Evolutionary conservation across 148 eudicot species (phyloP).

Genomic region (Persicaria tinctoria): DNA sequence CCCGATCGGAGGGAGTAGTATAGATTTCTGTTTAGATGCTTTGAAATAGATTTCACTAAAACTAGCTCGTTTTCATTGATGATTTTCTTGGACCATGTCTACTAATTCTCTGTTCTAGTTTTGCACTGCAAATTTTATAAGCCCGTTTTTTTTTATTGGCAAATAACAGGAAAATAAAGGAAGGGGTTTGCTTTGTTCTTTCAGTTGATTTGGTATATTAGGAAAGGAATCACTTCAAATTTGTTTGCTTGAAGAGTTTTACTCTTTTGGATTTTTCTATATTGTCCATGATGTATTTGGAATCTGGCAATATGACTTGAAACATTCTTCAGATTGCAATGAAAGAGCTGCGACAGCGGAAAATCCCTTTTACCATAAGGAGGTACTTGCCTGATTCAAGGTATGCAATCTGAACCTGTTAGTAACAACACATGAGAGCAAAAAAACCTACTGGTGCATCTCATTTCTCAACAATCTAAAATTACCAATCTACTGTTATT

Average conservation of each 20-base stretch:
- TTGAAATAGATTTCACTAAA: too few relatives aligned
- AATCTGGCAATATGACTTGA: neutral
- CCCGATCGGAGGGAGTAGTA: too few relatives aligned
- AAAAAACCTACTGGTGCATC: too few relatives aligned
- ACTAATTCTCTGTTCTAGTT: neutral
- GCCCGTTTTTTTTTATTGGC: too few relatives aligned
- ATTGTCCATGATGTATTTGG: neutral
- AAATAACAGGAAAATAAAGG: too few relatives aligned
- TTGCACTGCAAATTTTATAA: neutral
- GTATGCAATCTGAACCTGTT: constrained; percentile 19
- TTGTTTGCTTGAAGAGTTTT: neutral
- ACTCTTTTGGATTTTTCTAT: neutral
- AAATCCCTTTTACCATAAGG: constrained; percentile 96
- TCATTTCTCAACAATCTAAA: neutral
- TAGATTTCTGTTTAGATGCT: too few relatives aligned
- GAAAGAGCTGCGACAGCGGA: constrained; percentile 89
- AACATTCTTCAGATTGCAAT: constrained; percentile 63
- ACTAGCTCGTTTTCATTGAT: neutral
- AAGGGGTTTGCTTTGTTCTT: too few relatives aligned
- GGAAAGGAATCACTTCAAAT: neutral
- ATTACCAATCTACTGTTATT: neutral
- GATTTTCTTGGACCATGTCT: neutral
- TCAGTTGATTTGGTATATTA: too few relatives aligned
- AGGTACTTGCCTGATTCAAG: constrained; percentile 99
- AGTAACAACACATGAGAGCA: too few relatives aligned